Conservation (phyloP, 2,329 filamentous ascomycete genomes). For the Annulohypoxylon truncatum region DNA sequence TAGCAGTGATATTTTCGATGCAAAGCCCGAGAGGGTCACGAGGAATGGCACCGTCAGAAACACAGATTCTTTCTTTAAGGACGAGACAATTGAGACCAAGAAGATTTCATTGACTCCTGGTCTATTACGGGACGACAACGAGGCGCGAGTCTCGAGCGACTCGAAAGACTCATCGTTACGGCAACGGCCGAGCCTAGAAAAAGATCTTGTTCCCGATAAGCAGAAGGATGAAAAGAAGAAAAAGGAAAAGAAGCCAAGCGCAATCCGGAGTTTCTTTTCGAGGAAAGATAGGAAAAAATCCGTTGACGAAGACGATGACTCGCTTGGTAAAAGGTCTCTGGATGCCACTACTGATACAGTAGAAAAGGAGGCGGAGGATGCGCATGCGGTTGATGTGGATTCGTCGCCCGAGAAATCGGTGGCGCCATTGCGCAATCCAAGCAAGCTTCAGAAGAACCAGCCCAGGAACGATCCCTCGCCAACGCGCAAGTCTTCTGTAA, state of each 20-base stretch:
- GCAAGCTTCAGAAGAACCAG: constrained; percentile 78
- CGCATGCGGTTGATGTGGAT: constrained; percentile 58
- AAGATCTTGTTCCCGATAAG: constrained; percentile 59
- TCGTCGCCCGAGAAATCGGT: constrained; percentile 58
- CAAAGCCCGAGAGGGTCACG: constrained; percentile 69
- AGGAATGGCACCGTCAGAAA: constrained; percentile 89
- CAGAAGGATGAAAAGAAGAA: constrained; percentile 73
- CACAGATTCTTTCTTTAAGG: constrained; percentile 97
- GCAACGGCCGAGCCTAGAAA: constrained; percentile 69
- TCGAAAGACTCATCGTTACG: constrained; percentile 60
- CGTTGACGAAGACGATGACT: constrained; percentile 69
- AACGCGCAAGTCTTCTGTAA: constrained; percentile 54
- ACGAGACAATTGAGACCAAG: constrained; percentile 93
- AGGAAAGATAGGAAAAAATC: constrained; percentile 70
- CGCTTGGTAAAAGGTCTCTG: constrained; percentile 70
- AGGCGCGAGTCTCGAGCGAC: constrained; percentile 57
- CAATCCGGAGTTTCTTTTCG: constrained; percentile 70
- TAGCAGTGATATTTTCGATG: constrained; percentile 76
- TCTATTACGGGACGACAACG: constrained; percentile 82
- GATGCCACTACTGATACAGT: constrained; percentile 58
- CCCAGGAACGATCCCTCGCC: constrained; percentile 62
- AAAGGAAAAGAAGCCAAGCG: constrained; percentile 59
- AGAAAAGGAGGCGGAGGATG: constrained; percentile 58
- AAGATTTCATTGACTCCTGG: constrained; percentile 98
- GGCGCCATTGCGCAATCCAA: constrained; percentile 65